A percentile compares a stretch with the other conserved stretches of the same genome.
These are phyloP conservation scores for Pythium biforme DNA, from an alignment of 352 stramenopile species.

Conservation along the genomic window DNA sequence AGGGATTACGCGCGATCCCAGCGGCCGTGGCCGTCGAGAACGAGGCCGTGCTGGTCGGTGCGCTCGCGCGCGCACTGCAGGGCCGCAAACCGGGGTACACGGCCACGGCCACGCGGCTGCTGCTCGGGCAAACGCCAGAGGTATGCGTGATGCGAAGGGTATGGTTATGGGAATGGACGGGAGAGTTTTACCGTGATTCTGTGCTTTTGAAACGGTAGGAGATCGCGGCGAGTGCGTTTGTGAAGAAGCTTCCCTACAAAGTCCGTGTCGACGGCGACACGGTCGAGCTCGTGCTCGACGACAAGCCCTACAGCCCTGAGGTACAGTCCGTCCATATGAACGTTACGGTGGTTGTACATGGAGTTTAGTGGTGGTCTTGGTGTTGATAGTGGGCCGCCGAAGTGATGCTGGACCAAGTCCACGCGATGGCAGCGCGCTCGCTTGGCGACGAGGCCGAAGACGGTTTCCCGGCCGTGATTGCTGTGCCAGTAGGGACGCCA, in stretches of 20 bases:
- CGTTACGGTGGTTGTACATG: too few species aligned
- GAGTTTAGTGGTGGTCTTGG: too few species aligned
- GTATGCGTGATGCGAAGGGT: background rate
- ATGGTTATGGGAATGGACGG: background rate
- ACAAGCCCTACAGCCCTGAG: slow-evolving; percentile 58
- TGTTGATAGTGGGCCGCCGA: slow-evolving; percentile 49
- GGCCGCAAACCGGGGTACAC: slow-evolving; percentile 60
- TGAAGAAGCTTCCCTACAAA: slow-evolving; percentile 44
- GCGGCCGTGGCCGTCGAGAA: slow-evolving; percentile 65
- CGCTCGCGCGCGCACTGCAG: slow-evolving; percentile 45
- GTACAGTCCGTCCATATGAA: too few species aligned
- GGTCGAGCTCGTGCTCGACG: slow-evolving; percentile 46
- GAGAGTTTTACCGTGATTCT: background rate
- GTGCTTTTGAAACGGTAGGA: slow-evolving; percentile 1
- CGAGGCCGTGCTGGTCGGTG: slow-evolving; percentile 46
- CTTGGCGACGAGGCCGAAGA: slow-evolving; percentile 41
- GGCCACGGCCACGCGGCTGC: slow-evolving; percentile 45
- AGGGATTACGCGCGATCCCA: slow-evolving; percentile 50
- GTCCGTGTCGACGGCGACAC: slow-evolving; percentile 26
- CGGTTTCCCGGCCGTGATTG: slow-evolving; percentile 48
- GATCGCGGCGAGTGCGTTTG: slow-evolving; percentile 30
- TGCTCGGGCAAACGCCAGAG: slow-evolving; percentile 34
- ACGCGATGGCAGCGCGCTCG: slow-evolving; percentile 41
- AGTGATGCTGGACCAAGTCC: slow-evolving; percentile 58
- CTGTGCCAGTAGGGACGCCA: slow-evolving; percentile 39